These are phyloP conservation scores for Candida broadrunensis DNA, from an alignment of 805 yeast genomes.

Conservation along the genomic window DNA sequence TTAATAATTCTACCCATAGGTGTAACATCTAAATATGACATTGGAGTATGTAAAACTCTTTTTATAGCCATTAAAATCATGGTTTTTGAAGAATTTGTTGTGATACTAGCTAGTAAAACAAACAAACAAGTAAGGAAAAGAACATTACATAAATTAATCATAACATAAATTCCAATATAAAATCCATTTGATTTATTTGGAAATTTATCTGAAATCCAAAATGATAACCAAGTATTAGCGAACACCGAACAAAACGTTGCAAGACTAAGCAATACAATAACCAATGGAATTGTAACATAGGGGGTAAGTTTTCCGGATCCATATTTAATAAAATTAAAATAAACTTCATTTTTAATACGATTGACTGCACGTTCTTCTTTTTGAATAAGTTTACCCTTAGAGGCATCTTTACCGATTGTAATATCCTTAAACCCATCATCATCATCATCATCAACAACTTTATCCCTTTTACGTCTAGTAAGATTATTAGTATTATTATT, in stretches of 20 bases:
- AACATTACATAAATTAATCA: constrained; percentile 49
- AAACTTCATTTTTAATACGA: constrained; percentile 32
- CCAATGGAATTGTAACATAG: constrained; percentile 7
- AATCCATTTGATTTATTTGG: constrained; percentile 41
- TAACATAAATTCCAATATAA: constrained; percentile 68
- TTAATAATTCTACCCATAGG: constrained; percentile 84
- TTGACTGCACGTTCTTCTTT: constrained; percentile 60
- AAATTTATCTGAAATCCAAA: constrained; percentile 64
- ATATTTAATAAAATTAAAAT: constrained; percentile 25
- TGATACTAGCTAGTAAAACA: constrained; percentile 41
- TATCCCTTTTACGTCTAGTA: background rate
- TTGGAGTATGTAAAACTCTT: constrained; percentile 64
- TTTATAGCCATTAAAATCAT: constrained; percentile 58
- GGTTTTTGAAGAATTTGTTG: constrained; percentile 48
- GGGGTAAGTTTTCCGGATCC: constrained; percentile 25
- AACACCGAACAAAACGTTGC: constrained; percentile 49
- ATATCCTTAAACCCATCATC: constrained; percentile 12
- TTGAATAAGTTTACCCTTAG: constrained; percentile 18
- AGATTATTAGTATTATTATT: background rate
- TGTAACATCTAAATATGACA: constrained; percentile 75
- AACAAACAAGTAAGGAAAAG: constrained; percentile 40
- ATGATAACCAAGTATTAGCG: constrained; percentile 75
- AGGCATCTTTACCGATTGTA: constrained; percentile 8
- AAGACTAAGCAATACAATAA: constrained; percentile 5
- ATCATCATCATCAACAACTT: constrained; percentile 7